phyloP scores from a whole-genome alignment of 306 rosid genomes.

The Quillaja saponaria region DNA sequence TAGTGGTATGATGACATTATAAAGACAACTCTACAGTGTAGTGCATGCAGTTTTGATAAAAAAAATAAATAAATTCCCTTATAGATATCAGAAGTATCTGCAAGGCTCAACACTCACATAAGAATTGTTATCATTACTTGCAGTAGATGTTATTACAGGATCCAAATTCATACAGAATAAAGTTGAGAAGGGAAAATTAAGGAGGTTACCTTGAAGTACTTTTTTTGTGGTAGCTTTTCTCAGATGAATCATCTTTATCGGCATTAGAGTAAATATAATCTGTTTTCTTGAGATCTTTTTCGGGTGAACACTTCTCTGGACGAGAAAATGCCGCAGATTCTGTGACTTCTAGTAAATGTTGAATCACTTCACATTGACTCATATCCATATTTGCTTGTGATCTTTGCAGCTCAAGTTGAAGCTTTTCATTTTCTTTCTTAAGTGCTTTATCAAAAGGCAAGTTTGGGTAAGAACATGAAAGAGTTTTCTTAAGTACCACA shows the following conservation, averaged over 20 bases:
- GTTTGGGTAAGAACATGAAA: constrained; percentile 90
- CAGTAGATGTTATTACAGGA: not conserved
- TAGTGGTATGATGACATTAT: constrained; percentile 19
- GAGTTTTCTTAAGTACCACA: constrained; percentile 81
- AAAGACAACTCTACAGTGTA: constrained; percentile 3
- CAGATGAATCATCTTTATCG: constrained; percentile 51
- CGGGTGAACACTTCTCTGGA: constrained; percentile 59
- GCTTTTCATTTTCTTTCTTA: constrained; percentile 87
- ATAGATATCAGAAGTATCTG: constrained; percentile 19
- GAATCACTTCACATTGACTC: constrained; percentile 90
- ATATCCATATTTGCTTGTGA: constrained; percentile 82
- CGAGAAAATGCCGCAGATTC: constrained; percentile 63
- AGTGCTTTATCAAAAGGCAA: constrained; percentile 79
- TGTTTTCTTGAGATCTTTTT: constrained; percentile 57
- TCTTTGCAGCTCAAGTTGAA: constrained; percentile 80
- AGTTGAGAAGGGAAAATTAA: constrained; percentile 7
- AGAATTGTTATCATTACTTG: constrained; percentile 5
- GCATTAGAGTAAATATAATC: constrained; percentile 52
- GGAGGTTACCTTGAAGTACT: constrained; percentile 53
- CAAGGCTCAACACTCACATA: constrained; percentile 21
- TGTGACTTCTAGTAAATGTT: constrained; percentile 82
- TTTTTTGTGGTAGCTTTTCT: constrained; percentile 52
- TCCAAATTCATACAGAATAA: constrained; percentile 1
- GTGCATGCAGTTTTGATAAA: constrained; percentile 1
- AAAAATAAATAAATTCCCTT: constrained; percentile 8